Evolutionary conservation across 2,329 filamentous ascomycete genomes (phyloP).

Genomic region (Botryotinia narcissicola): DNA sequence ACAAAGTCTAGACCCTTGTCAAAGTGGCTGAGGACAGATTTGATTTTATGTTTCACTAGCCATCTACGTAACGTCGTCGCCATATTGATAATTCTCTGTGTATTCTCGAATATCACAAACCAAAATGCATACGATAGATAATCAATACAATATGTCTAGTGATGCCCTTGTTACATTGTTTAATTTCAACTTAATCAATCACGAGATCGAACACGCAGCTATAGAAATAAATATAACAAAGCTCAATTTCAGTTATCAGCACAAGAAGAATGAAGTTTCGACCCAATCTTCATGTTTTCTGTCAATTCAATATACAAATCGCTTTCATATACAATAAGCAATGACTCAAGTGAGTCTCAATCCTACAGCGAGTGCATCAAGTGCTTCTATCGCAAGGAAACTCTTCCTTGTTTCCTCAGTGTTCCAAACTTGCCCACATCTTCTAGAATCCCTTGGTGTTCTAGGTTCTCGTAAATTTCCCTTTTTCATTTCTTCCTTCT

Average conservation of each 20-base stretch:
- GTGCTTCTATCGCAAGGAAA: not conserved
- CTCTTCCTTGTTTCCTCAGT: not conserved
- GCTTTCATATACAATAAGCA: not conserved
- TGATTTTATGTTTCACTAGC: constrained; percentile 8
- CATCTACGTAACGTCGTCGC: not conserved
- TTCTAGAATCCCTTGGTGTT: not conserved
- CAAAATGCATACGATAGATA: not conserved
- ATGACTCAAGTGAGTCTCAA: not conserved
- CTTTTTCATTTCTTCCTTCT: not conserved
- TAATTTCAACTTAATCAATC: not conserved
- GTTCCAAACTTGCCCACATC: constrained; percentile 9
- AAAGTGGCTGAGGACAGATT: constrained; percentile 21
- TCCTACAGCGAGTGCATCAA: not conserved
- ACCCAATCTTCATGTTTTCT: not conserved
- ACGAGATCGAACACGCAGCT: not conserved
- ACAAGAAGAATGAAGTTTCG: too few species aligned
- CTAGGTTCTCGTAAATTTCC: not conserved
- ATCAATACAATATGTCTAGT: not conserved
- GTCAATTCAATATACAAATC: not conserved
- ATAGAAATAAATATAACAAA: not conserved
- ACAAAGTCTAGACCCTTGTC: not conserved
- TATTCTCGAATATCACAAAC: not conserved
- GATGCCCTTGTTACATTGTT: not conserved
- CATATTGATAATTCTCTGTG: not conserved
- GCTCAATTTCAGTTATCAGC: too few species aligned